These are phyloP conservation scores for Harrya chromipes DNA, from an alignment of 768 basidiomycete species.

Conservation along the genomic window DNA sequence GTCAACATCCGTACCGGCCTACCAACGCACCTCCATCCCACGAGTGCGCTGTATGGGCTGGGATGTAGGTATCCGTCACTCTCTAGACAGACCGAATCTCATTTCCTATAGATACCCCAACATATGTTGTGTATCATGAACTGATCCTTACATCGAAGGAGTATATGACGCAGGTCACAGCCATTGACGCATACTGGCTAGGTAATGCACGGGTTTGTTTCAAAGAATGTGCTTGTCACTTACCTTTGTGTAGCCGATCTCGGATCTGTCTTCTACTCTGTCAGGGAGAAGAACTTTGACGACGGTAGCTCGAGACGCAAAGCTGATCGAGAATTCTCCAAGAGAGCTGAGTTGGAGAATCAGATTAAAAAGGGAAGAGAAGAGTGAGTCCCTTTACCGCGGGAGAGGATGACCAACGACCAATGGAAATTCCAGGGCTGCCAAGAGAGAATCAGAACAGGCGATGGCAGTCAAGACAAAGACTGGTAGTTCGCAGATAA, in stretches of 20 bases:
- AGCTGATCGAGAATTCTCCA: slow-evolving; percentile 88
- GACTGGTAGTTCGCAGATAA: slow-evolving; percentile 59
- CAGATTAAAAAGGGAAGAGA: slow-evolving; percentile 86
- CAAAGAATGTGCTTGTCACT: slow-evolving; percentile 1
- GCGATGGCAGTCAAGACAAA: slow-evolving; percentile 53
- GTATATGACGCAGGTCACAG: slow-evolving; percentile 99
- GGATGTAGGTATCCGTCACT: slow-evolving; percentile 63
- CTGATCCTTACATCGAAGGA: slow-evolving; percentile 92
- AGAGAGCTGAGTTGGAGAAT: slow-evolving; percentile 85
- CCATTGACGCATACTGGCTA: slow-evolving; percentile 96
- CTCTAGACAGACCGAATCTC: neutral
- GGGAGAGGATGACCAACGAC: slow-evolving; percentile 5
- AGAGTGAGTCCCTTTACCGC: slow-evolving; percentile 39
- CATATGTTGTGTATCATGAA: slow-evolving; percentile 97
- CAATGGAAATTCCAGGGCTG: slow-evolving; percentile 40
- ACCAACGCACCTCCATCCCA: slow-evolving; percentile 95
- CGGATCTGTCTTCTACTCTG: slow-evolving; percentile 95
- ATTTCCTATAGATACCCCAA: slow-evolving; percentile 71
- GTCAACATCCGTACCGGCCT: slow-evolving; percentile 94
- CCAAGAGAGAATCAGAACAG: slow-evolving; percentile 61
- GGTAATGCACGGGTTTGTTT: slow-evolving; percentile 45
- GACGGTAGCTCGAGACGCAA: slow-evolving; percentile 73
- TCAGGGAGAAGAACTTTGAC: slow-evolving; percentile 97
- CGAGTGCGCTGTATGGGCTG: slow-evolving; percentile 92
- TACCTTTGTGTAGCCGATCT: slow-evolving; percentile 64